Conservation (phyloP, 179 eudicot species). For the Camellia oleifera region DNA sequence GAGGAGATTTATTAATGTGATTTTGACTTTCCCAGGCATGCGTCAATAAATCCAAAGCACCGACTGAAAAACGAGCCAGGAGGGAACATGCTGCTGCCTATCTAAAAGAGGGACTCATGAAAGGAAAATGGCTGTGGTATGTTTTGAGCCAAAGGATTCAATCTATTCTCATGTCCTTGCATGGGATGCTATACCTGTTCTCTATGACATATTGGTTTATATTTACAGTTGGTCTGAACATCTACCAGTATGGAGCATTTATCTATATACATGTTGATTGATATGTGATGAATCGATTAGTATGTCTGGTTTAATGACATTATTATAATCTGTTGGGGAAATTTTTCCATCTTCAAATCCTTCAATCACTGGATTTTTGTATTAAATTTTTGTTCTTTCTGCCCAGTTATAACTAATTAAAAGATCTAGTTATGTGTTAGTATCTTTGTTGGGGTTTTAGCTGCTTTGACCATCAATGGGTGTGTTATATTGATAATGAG, state of each 20-base stretch:
- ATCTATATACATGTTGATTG: neutral
- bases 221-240: neutral
- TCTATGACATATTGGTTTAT: neutral
- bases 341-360: neutral
- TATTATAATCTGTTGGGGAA: neutral
- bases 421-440: too few relatives aligned
- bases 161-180: conserved; percentile 3
- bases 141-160: conserved; percentile 12
- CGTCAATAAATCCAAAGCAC: conserved; percentile 34
- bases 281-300: neutral
- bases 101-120: conserved; percentile 55
- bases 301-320: neutral
- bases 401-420: neutral
- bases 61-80: conserved; percentile 67
- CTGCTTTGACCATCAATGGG: neutral
- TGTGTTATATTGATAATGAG: conserved; percentile 7
- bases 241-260: neutral
- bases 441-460: too few relatives aligned
- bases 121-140: conserved; percentile 88
- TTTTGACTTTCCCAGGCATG: conserved; percentile 49
- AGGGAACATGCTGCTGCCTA: conserved; percentile 58
- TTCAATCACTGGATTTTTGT: neutral
- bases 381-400: neutral
- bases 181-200: neutral
- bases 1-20: neutral